Base-by-base conservation (phyloP, 2,329 filamentous ascomycete genomes). In the Arthroderma sp. region DNA sequence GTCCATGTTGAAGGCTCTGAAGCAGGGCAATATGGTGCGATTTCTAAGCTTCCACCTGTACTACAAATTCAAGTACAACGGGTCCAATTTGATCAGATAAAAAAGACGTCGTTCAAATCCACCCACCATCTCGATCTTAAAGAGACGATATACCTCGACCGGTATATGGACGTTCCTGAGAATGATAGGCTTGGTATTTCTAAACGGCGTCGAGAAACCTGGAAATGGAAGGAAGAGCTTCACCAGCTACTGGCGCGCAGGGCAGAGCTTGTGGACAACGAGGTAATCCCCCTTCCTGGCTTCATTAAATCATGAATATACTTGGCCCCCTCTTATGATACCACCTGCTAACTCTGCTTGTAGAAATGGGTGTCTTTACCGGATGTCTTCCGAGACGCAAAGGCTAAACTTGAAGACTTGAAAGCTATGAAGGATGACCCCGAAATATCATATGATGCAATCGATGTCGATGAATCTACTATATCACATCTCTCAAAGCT, bases 31-130 rank as follows among this genome's bases (percentile, higher is more conserved):
- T 89, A 82, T 60, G 79, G 79, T 5, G 81, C 83, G 1, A 84
- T 94, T 50, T 77, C 76, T 50, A 72, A 73, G n/a, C 68, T 88
- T 7, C 87, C 91, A 0, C 87, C 88, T 0, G 77, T 98, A 30
- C 69, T 96, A 11, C 88, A 95, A 56, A 79, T 98, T 38, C 83
- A 87, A 52, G 85, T 98, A 30, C 86, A 94, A 58, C 80, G 91
- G 4, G 81, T 84, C 3, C 80, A 82, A 48, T 86, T 79, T 42
- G 80, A 86, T 51, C 73, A 74, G 5, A 73, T 73, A 37, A 71
- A 68, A 45, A 73, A 73, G 45, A 68, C 68, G 22, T 72, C 76
- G 2, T 75, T 70, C 56, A 94, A 94, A 58, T 86, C 87, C 29
- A 78, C 78, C 44, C 80, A 87, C 49, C 78, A 84, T 7, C 75